A percentile compares a stretch with the other conserved stretches of the same genome.
Conservation (phyloP, 1,284 basidiomycete genomes). For the Trichosporon sp. region DNA sequence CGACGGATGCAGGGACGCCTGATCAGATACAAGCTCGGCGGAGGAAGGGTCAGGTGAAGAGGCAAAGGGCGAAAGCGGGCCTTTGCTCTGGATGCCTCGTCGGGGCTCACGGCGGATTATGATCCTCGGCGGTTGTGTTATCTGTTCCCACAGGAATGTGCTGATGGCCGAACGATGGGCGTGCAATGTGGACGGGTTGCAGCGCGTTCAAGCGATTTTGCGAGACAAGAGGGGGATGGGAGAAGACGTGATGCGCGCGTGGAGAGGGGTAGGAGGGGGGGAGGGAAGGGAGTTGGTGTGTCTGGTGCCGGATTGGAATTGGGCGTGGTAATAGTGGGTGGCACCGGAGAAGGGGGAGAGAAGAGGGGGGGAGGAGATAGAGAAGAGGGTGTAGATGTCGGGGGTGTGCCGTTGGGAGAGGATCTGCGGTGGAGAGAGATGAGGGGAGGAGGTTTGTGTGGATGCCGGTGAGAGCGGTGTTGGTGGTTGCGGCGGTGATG, state of each 20-base stretch:
- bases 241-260: slow-evolving; percentile 13
- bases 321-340: slow-evolving; percentile 16
- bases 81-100: slow-evolving; percentile 11
- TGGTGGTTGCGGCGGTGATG: no score
- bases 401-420: no score
- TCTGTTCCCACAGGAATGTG: slow-evolving; percentile 15
- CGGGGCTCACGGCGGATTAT: neutral
- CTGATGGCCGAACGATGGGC: neutral
- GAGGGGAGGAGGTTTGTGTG: no score
- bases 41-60: slow-evolving; percentile 17
- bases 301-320: neutral
- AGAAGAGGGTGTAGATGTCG: neutral
- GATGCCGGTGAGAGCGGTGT: no score
- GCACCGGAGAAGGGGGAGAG: neutral
- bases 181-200: neutral
- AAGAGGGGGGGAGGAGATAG: slow-evolving; percentile 8
- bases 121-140: slow-evolving; percentile 11
- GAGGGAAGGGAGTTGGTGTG: neutral
- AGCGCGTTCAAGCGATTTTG: neutral
- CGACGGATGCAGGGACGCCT: slow-evolving; percentile 14
- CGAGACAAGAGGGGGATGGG: slow-evolving; percentile 1
- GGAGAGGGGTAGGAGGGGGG: neutral
- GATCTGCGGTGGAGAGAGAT: no score
- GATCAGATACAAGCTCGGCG: slow-evolving; percentile 16
- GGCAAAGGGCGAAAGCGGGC: slow-evolving; percentile 9